Conservation (phyloP, 2,329 filamentous ascomycete species). For the Claviceps fusiformis region DNA sequence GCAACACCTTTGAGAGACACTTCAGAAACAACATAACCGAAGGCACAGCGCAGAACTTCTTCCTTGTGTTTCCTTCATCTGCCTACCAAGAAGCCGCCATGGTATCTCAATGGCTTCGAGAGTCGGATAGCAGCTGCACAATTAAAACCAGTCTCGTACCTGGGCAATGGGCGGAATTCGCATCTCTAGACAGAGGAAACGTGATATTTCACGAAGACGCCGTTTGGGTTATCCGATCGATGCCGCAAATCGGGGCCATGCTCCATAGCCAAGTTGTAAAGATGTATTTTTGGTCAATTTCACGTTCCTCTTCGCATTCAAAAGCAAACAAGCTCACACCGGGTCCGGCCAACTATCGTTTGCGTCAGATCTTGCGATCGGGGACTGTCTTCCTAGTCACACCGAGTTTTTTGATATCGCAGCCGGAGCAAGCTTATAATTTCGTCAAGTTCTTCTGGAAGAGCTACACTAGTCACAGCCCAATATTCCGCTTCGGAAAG, state of each 20-base stretch:
- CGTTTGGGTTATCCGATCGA: constrained; percentile 22
- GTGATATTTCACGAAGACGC: constrained; percentile 34
- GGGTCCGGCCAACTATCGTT: constrained; percentile 10
- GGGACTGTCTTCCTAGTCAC: constrained; percentile 25
- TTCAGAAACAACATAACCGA: constrained; percentile 8
- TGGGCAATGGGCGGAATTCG: constrained; percentile 36
- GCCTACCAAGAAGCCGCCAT: constrained; percentile 21
- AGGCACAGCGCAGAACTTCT: constrained; percentile 22
- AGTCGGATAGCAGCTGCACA: constrained; percentile 24
- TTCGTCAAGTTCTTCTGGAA: constrained; percentile 24
- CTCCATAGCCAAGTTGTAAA: constrained; percentile 16
- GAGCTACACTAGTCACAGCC: constrained; percentile 7
- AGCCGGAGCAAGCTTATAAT: constrained; percentile 20
- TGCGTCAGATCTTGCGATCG: constrained; percentile 18
- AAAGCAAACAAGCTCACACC: background rate
- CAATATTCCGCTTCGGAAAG: constrained; percentile 9
- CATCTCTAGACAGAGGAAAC: constrained; percentile 13
- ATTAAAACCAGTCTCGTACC: constrained; percentile 26
- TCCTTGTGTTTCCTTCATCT: constrained; percentile 33
- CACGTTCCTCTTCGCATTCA: constrained; percentile 1
- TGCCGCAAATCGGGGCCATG: constrained; percentile 23
- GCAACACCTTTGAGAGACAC: constrained; percentile 19
- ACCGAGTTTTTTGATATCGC: constrained; percentile 27
- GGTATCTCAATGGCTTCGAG: constrained; percentile 31
- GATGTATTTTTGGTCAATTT: constrained; percentile 27